A percentile compares a stretch with the other conserved stretches of the same genome.
Conservation (phyloP, 1,284 basidiomycete genomes). For the Leucoagaricus sp. region DNA sequence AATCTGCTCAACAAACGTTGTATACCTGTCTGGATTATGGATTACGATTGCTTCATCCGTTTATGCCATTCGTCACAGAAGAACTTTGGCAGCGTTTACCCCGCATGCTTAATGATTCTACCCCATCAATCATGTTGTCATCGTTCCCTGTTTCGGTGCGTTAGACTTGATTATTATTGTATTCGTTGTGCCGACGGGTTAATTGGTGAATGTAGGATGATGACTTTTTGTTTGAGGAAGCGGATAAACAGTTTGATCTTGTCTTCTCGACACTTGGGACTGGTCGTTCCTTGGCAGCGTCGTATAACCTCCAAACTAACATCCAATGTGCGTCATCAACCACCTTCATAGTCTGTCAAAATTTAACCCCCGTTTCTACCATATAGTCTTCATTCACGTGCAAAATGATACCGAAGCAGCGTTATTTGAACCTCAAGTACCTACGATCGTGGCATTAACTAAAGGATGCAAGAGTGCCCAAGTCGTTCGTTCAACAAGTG, state of each 20-base stretch:
- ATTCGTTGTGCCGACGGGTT: background rate
- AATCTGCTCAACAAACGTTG: slow-evolving; percentile 93
- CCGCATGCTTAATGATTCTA: slow-evolving; percentile 78
- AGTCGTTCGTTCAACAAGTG: slow-evolving; percentile 56
- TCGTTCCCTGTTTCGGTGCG: slow-evolving; percentile 80
- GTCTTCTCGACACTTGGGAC: slow-evolving; percentile 82
- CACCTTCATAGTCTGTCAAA: background rate
- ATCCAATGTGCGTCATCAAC: slow-evolving; percentile 66
- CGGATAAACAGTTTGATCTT: slow-evolving; percentile 84
- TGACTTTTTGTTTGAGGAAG: slow-evolving; percentile 70
- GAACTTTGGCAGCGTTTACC: slow-evolving; percentile 98
- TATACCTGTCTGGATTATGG: slow-evolving; percentile 95
- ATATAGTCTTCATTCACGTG: slow-evolving; percentile 86
- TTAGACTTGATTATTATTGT: slow-evolving; percentile 16
- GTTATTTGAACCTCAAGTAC: slow-evolving; percentile 71
- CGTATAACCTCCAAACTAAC: slow-evolving; percentile 90
- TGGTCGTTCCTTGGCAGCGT: slow-evolving; percentile 84
- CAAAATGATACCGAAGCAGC: slow-evolving; percentile 63
- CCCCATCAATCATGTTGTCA: slow-evolving; percentile 89
- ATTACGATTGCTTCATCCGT: slow-evolving; percentile 90
- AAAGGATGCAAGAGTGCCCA: slow-evolving; percentile 84
- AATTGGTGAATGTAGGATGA: slow-evolving; percentile 50
- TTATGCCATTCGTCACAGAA: slow-evolving; percentile 99
- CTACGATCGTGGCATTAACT: slow-evolving; percentile 81
- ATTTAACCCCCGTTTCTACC: slow-evolving; percentile 11